A percentile compares a stretch with the other conserved stretches of the same genome.
Conservation (phyloP, 2,329 filamentous ascomycete genomes). For the Cladosporium sphaerospermum region DNA sequence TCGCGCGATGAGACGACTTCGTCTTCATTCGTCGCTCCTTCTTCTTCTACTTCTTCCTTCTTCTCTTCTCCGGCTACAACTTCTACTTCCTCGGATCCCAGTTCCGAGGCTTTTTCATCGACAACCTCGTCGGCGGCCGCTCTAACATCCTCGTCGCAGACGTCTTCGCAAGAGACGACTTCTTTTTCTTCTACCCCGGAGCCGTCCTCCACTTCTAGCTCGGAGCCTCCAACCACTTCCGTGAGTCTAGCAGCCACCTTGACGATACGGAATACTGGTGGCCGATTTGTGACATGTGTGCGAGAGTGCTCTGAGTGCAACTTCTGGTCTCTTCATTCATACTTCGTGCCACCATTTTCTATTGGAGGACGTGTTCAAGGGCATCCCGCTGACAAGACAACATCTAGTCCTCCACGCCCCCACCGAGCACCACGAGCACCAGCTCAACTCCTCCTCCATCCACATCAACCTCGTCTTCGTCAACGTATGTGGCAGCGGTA, state of each 20-base stretch:
- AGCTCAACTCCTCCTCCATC: constrained; percentile 4
- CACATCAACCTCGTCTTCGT: constrained; percentile 14
- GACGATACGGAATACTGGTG: background rate
- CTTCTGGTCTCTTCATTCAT: background rate
- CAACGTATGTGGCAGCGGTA: constrained; percentile 4
- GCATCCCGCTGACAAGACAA: background rate
- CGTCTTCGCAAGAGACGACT: constrained; percentile 11
- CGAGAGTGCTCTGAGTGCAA: background rate
- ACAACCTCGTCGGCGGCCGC: constrained; percentile 6
- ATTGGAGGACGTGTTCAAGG: background rate
- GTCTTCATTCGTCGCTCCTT: background rate
- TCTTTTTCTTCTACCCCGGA: constrained; percentile 11
- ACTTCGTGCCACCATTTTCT: constrained; percentile 2
- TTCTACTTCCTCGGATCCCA: constrained; percentile 5
- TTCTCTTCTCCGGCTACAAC: constrained; percentile 11
- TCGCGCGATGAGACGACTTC: constrained; percentile 8
- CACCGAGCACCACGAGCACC: constrained; percentile 1
- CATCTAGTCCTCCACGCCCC: background rate
- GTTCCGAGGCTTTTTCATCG: background rate
- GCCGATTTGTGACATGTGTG: background rate
- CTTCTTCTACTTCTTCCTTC: constrained; percentile 15
- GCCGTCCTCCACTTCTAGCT: constrained; percentile 16
- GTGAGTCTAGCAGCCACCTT: constrained; percentile 8
- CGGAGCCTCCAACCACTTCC: constrained; percentile 10
- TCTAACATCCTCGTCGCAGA: constrained; percentile 11